Base-by-base conservation (phyloP, 352 stramenopile genomes). In the Phytophthora sp. region DNA sequence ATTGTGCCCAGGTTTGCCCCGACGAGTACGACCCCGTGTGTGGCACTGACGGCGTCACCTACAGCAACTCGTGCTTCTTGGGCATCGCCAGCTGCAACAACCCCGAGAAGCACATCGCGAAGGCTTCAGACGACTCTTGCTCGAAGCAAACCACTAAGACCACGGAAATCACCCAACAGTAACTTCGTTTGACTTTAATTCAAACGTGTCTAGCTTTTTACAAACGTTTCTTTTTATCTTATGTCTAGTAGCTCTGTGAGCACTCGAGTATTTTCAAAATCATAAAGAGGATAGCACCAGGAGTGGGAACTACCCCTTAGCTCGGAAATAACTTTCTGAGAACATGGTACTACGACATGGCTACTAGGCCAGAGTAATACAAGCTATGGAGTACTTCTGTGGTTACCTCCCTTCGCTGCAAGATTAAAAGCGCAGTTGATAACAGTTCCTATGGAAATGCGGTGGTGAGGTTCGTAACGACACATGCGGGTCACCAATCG, bases 41-140 rank as follows among this genome's bases (percentile, higher is more conserved):
- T 21, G 62, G 69, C 13, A 63, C 69, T 13, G 56, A 79, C 20
- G 66, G 70, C n/a, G 49, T 65, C 20, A 75, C 49, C 7, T 79
- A 82, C 54, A 24, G 41, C 20, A 79, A 75, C 51, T 60, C 41
- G 43, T 82, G 74, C 39, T 62, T 68, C 45, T 43, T 83, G 18
- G 44, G 48, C 7, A 65, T 76, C 15, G 59, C 62, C 3, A 58
- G 63, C 24, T 87, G 77, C 62, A 55, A 74, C 1, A 74, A 67
- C 31, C 65, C 75, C 10, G 51, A 61, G 13, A 72, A 66, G 18
- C 32, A 55, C 51, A 67, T 79, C 57, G 24, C 58, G 5, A 18
- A 64, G 49, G 49, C 39, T 7, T 30, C 35, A 5, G 60, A 74
- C 15, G 58, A 50, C 0, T 39, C 54, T 20, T 82, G 66, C 54